Percentiles rank a stretch among this genome's conserved stretches.
phyloP scores from a whole-genome alignment of 2,329 filamentous ascomycete genomes.

The Arachnomyces sp. region DNA sequence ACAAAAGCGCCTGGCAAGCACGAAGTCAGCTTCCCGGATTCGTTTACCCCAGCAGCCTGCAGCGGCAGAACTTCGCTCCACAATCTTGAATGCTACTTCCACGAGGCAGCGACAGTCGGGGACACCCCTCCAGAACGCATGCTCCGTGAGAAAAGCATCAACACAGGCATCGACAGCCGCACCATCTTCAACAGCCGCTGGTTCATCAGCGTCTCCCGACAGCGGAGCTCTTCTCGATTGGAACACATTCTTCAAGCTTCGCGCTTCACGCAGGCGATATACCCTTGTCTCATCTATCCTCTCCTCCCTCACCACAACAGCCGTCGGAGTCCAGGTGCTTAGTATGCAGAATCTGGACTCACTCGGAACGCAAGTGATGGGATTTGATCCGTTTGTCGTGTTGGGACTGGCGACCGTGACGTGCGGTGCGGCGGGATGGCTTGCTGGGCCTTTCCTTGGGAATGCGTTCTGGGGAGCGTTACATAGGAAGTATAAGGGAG shows the following conservation, averaged over 20 bases:
- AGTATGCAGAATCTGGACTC: conserved; percentile 62
- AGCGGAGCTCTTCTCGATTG: conserved; percentile 55
- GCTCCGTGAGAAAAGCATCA: not conserved
- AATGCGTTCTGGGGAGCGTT: conserved; percentile 68
- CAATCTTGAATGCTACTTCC: no score
- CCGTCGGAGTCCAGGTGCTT: conserved; percentile 46
- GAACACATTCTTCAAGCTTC: conserved; percentile 88
- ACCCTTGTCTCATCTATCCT: conserved; percentile 69
- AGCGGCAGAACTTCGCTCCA: not conserved
- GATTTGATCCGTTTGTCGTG: conserved; percentile 79
- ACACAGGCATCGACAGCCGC: conserved; percentile 11
- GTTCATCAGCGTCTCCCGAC: conserved; percentile 11
- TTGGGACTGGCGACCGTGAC: conserved; percentile 71
- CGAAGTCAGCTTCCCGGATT: conserved; percentile 4
- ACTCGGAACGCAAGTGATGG: conserved; percentile 58
- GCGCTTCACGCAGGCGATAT: conserved; percentile 74
- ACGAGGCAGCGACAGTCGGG: no score
- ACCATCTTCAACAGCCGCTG: conserved; percentile 2
- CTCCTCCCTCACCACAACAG: conserved; percentile 54
- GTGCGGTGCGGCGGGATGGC: conserved; percentile 75
- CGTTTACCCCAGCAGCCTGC: not conserved
- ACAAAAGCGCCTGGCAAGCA: conserved; percentile 19
- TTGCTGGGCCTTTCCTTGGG: conserved; percentile 74
- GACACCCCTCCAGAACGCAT: no score
- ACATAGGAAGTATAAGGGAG: conserved; percentile 60